phyloP scores from a whole-genome alignment of 129 eudicot species.

The Helianthus tuberosus region DNA sequence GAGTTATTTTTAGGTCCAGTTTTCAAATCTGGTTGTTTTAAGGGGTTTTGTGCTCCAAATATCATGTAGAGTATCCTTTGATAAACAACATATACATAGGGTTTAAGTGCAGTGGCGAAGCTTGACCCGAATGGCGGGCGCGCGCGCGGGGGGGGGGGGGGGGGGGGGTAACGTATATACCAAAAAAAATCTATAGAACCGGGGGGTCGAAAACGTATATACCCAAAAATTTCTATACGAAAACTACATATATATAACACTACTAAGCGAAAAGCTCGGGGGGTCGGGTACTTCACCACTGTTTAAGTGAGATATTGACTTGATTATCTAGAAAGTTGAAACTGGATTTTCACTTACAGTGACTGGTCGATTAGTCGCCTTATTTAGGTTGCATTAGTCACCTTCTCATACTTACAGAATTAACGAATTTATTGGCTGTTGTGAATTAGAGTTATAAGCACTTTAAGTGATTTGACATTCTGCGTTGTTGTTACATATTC shows the following conservation, averaged over 20 bases:
- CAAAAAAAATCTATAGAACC: too few relatives aligned
- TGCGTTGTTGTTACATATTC: background rate
- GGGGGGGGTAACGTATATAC: too few relatives aligned
- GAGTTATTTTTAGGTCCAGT: background rate
- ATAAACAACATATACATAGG: too few relatives aligned
- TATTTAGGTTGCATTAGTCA: background rate
- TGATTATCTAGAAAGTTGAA: background rate
- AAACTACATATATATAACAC: too few relatives aligned
- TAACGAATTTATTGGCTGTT: background rate
- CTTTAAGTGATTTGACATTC: constrained; percentile 8
- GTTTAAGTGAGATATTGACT: background rate
- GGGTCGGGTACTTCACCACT: too few relatives aligned
- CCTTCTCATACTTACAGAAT: background rate
- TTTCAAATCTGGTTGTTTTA: background rate
- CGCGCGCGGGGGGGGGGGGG: too few relatives aligned
- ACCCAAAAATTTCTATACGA: too few relatives aligned
- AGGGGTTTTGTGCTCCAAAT: background rate
- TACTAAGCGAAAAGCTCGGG: too few relatives aligned
- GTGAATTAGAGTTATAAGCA: background rate
- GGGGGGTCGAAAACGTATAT: too few relatives aligned
- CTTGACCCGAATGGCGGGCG: too few relatives aligned
- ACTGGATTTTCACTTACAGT: background rate
- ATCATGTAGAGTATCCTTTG: too few relatives aligned
- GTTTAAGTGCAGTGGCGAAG: too few relatives aligned
- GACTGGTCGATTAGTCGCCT: background rate